Evolutionary conservation across 208 protist genomes (phyloP).

Genomic region (Leishmania mexicana): DNA sequence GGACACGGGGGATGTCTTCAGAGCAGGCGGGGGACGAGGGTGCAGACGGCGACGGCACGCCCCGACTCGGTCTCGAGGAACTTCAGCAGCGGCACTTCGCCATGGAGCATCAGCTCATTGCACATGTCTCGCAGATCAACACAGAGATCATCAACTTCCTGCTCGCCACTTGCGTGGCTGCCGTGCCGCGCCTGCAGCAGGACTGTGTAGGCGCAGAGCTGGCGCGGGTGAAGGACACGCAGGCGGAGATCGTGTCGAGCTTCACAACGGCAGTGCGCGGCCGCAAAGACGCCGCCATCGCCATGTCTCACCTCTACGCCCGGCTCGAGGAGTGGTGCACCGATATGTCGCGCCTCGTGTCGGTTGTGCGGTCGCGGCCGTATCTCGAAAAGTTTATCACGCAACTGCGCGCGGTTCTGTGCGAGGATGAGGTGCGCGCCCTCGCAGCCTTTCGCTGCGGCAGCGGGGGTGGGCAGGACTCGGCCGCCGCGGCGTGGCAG

Average conservation of each 20-base stretch:
- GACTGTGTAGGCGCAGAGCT: constrained; percentile 28
- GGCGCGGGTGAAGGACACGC: constrained; percentile 11
- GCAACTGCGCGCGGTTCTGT: constrained; percentile 61
- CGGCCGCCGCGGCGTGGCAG: too few species aligned
- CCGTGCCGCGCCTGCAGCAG: constrained; percentile 31
- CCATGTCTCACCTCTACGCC: constrained; percentile 21
- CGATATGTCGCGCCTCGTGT: constrained; percentile 32
- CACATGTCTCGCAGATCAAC: constrained; percentile 67
- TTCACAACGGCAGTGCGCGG: constrained; percentile 24
- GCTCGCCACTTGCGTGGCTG: constrained; percentile 41
- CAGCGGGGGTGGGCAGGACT: too few species aligned
- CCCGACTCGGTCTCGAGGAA: background rate
- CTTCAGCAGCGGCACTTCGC: constrained; percentile 17
- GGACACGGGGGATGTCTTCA: background rate
- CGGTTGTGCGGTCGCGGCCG: constrained; percentile 24
- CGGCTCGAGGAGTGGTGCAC: constrained; percentile 22
- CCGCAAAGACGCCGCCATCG: constrained; percentile 26
- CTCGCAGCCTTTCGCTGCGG: constrained; percentile 30
- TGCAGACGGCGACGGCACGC: too few species aligned
- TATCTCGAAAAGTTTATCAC: constrained; percentile 54
- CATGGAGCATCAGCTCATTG: constrained; percentile 61
- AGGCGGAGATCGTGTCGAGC: constrained; percentile 21
- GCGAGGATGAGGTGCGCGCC: constrained; percentile 75
- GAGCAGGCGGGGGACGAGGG: background rate
- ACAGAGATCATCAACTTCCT: constrained; percentile 89